Percentiles rank a stretch among this genome's conserved stretches.
Conservation (phyloP, 140 eudicot genomes). For the Cichorium intybus region DNA sequence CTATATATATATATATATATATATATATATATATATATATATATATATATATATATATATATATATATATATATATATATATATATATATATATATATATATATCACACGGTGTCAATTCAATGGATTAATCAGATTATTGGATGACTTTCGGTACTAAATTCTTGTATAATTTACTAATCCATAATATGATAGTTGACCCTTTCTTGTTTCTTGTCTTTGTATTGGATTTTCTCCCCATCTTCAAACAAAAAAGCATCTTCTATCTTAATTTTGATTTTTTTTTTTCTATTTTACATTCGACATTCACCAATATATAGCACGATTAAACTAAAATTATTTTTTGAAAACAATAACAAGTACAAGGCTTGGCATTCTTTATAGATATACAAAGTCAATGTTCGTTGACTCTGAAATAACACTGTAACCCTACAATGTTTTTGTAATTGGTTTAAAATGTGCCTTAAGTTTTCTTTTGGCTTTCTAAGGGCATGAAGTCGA, state of each 20-base stretch:
- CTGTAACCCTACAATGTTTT: too few species aligned
- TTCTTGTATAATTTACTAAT: slow-evolving; percentile 10
- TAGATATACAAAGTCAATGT: background rate
- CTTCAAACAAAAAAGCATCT: slow-evolving; percentile 20
- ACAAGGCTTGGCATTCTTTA: background rate
- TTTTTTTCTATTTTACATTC: background rate
- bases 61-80: too few species aligned
- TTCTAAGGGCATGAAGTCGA: too few species aligned
- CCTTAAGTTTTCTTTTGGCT: too few species aligned
- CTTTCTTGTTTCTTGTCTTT: slow-evolving; percentile 18
- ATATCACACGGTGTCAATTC: slow-evolving; percentile 19
- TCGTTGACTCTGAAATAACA: background rate
- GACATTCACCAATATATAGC: background rate
- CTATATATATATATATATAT: too few species aligned
- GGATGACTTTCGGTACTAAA: slow-evolving; percentile 28
- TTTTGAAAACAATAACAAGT: background rate
- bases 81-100: too few species aligned
- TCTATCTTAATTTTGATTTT: background rate
- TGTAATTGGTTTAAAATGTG: too few species aligned
- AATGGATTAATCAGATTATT: slow-evolving; percentile 14
- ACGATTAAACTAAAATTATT: background rate
- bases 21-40: too few species aligned
- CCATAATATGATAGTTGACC: slow-evolving; percentile 27
- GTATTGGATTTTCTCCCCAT: slow-evolving; percentile 33
- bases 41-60: too few species aligned